phyloP scores from a whole-genome alignment of 352 stramenopile species.

The Saprolegnia parasitica region DNA sequence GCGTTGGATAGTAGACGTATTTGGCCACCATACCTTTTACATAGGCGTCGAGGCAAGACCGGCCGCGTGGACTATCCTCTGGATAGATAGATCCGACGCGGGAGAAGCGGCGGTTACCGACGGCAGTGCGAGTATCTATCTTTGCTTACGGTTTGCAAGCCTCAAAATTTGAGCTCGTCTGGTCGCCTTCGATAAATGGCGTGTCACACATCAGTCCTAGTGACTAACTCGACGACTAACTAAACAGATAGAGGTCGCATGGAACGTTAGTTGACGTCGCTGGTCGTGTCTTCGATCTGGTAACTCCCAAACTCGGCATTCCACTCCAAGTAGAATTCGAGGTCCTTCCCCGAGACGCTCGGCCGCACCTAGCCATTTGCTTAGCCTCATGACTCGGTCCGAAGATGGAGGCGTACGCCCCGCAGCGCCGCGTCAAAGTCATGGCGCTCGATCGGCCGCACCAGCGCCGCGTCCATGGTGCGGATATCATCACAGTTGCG shows the following conservation, averaged over 20 bases:
- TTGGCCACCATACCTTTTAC: no score
- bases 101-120: no score
- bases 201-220: background rate
- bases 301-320: conserved; percentile 92
- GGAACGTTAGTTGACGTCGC: conserved; percentile 19
- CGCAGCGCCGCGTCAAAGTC: conserved; percentile 94
- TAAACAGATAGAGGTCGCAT: no score
- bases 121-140: no score
- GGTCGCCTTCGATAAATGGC: background rate
- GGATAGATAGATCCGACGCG: no score
- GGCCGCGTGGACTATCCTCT: no score
- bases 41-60: no score
- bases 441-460: conserved; percentile 92
- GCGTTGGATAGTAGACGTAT: no score
- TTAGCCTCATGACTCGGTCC: background rate
- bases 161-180: background rate
- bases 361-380: conserved; percentile 79
- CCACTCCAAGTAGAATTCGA: conserved; percentile 91
- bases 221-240: background rate
- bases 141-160: no score
- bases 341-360: conserved; percentile 92
- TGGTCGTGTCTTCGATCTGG: conserved; percentile 45
- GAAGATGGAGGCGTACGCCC: conserved; percentile 39
- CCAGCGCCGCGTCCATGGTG: conserved; percentile 83
- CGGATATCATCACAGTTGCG: conserved; percentile 72